Evolutionary conservation across 768 basidiomycete genomes (phyloP), one percentile per base, ranked within the genome.

Genomic region (Russula earlei): DNA sequence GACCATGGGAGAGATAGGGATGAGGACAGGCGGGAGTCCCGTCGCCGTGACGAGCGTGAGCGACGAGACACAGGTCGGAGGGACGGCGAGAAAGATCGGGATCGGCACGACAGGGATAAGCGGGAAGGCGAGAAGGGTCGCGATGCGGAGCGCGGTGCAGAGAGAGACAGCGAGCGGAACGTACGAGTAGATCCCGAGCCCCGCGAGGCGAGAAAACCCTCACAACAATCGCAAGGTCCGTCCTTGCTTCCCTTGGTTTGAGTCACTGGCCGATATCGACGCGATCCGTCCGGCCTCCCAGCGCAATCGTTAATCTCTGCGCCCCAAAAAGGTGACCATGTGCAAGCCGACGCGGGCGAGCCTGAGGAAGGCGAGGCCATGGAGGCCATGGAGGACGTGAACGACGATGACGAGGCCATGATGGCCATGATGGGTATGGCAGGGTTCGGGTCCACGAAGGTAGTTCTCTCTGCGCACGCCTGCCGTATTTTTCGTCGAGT

Each of bases 391-490:
- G 75, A 76, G 17, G 74, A 71, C 27, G 78, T 77, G n/a, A 75
- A 75, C 55, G 83, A 81, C 14, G 87, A 87, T 38, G 87, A 88
- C 22, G 79, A 80, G 45, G 84, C 81, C 52, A 91, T 96, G 83
- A 88, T 87, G 79, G 81, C 85, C 36, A 78, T 82, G 76, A 95
- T 98, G 90, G 94, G 95, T 40, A 71, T 98, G 64, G 65, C 70
- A 44, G 89, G 91, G 10, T 98, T 98, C 67, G 91, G 87, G 10
- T 77, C 83, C 0, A 95, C 95, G 0, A 96, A 97, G 76, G 93
- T 90, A 63, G 17, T n/a, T 15, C 4, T 17, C 10, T 34, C 41
- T 24, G 19, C 51, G 70, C 60, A n/a, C n/a, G 24, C 8, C 20
- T 29, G 29, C 33, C 27, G 40, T 42, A 2, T n/a, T 43, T 53